Evolutionary conservation across 352 stramenopile species (phyloP).

Genomic region (Albugo laibachii): DNA sequence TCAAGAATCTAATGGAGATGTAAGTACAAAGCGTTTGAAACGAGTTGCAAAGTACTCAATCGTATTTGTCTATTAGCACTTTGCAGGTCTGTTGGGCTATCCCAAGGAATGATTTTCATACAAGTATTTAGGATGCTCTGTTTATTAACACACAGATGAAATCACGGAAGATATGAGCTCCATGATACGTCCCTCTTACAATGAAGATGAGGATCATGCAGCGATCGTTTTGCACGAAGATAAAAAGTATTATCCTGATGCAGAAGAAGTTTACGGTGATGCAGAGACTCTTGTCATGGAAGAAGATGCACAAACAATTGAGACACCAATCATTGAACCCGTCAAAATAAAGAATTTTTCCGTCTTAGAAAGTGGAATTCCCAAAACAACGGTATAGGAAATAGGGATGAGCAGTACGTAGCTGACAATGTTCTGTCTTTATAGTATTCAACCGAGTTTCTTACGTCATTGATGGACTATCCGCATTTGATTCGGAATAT

Average conservation of each 20-base stretch:
- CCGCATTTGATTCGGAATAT: slow-evolving; percentile 85
- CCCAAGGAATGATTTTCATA: slow-evolving; percentile 3
- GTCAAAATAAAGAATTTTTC: slow-evolving; percentile 89
- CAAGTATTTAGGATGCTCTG: slow-evolving; percentile 26
- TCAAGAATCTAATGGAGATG: neutral
- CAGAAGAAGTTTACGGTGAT: slow-evolving; percentile 91
- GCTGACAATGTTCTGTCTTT: slow-evolving; percentile 5
- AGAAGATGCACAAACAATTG: slow-evolving; percentile 97
- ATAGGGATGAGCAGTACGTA: neutral
- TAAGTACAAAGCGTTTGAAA: slow-evolving; percentile 5
- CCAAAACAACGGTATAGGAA: slow-evolving; percentile 31
- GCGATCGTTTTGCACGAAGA: slow-evolving; percentile 99
- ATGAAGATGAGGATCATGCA: slow-evolving; percentile 48
- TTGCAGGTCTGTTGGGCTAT: neutral
- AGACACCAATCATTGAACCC: slow-evolving; percentile 95
- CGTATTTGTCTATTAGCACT: slow-evolving; percentile 2
- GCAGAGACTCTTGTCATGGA: slow-evolving; percentile 95
- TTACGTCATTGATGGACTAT: slow-evolving; percentile 79
- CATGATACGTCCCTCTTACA: slow-evolving; percentile 23
- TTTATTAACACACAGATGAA: slow-evolving; percentile 1
- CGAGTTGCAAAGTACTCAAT: neutral
- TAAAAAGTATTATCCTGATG: slow-evolving; percentile 98
- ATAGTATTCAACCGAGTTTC: slow-evolving; percentile 80
- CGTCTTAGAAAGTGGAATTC: slow-evolving; percentile 58
- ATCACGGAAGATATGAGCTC: slow-evolving; percentile 17